Evolutionary conservation across 1,284 basidiomycete species (phyloP), one percentile per base, ranked within the genome.

Genomic region (Ustilago crameri): DNA sequence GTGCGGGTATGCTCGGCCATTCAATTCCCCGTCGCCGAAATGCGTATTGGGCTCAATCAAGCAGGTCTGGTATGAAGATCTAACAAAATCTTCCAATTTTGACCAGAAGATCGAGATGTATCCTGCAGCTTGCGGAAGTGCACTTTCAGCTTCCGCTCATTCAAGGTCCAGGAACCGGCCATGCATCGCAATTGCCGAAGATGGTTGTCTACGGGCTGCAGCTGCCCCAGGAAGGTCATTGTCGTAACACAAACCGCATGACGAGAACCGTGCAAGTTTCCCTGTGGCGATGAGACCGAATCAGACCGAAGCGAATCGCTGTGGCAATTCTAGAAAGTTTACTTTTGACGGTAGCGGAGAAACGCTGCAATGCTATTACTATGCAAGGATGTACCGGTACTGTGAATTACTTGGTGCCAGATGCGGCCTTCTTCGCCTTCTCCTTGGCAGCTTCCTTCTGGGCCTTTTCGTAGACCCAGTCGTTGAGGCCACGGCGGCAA

Each of bases 401-500:
- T n/a, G n/a, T 43, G 23, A 30, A 49, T 62, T 49, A 68, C 68
- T 74, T 74, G 42, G 52, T 49, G 30, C 23, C 45, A 2, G 48
- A 38, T 32, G 51, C 40, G 17, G 64, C 58, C 52, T 67, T 53
- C 65, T 76, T 71, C 34, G 73, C 71, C 53, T 76, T 76, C 62
- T 72, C 68, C 58, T 70, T 75, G 45, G 74, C 76, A 9, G 64
- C 64, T 47, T 71, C 76, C 67, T 80, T 74, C 51, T 73, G 64
- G 5, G 79, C 81, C 66, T 82, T 80, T 23, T 79, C 77, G 53
- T 60, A 75, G n/a, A 93, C 90, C 59, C 85, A 85, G 84, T 96
- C 92, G 85, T 99, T 99, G 66, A 98, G 87, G 1, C 94, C 95
- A 2, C 93, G 87, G 58, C 91, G 87, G 86, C 98, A 98, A 63